Conservation (phyloP, 805 yeast genomes). For the Clavispora asparagi region DNA sequence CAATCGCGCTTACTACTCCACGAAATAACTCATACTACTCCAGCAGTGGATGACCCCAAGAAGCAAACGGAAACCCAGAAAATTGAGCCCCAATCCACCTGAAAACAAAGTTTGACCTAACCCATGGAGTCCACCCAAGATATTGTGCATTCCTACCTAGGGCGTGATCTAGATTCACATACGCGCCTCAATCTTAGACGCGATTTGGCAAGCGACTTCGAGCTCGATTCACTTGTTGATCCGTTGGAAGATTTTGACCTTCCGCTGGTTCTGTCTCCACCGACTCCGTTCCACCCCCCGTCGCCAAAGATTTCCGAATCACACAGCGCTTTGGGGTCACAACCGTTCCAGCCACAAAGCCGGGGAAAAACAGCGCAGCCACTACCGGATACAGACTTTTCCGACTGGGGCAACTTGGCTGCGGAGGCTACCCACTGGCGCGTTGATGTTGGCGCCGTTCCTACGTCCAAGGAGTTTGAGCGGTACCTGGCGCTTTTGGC, state of each 20-base stretch:
- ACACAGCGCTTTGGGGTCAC: no score
- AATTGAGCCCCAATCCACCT: background rate
- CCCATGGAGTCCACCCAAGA: constrained; percentile 8
- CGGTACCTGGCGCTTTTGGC: constrained; percentile 22
- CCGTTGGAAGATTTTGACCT: constrained; percentile 5
- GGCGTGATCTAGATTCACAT: background rate
- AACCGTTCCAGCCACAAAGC: no score
- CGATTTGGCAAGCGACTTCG: background rate
- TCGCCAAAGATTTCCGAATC: constrained; percentile 7
- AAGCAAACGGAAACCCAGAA: no score
- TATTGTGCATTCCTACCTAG: constrained; percentile 7
- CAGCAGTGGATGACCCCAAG: no score
- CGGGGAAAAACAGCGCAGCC: background rate
- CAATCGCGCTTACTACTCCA: background rate
- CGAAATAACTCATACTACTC: no score
- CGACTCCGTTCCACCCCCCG: constrained; percentile 7
- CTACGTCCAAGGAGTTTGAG: constrained; percentile 20
- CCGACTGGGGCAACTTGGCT: background rate
- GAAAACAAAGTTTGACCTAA: background rate
- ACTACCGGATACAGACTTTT: background rate
- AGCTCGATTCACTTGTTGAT: constrained; percentile 1
- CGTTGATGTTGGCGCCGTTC: background rate
- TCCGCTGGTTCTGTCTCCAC: constrained; percentile 2
- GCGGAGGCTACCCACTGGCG: background rate
- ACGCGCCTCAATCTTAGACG: background rate